A percentile compares a stretch with the other conserved stretches of the same genome.
These are phyloP conservation scores for Aspergillus proliferans DNA, from an alignment of 2,329 filamentous ascomycete species.

Conservation along the genomic window DNA sequence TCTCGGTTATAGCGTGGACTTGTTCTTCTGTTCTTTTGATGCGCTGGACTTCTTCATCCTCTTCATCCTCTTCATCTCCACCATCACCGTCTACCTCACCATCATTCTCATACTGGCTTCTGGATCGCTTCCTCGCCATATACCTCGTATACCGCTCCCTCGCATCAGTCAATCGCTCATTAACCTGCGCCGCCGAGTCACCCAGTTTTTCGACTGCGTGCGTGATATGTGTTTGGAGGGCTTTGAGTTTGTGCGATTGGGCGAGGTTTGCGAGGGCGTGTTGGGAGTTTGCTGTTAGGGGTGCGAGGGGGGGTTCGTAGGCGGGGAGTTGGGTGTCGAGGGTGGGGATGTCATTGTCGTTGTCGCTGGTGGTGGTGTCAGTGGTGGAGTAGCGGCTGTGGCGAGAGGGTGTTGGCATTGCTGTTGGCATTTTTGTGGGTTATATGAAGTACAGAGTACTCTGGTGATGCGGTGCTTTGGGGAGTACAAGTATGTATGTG, in stretches of 20 bases:
- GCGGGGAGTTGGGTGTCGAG: constrained; percentile 24
- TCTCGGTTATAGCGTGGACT: constrained; percentile 47
- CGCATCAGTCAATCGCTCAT: constrained; percentile 46
- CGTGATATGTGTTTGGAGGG: constrained; percentile 45
- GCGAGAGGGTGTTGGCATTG: constrained; percentile 12
- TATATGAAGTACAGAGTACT: not conserved
- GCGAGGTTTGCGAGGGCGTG: constrained; percentile 42
- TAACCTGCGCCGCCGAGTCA: constrained; percentile 47
- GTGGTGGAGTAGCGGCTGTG: constrained; percentile 7
- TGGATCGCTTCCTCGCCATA: constrained; percentile 25
- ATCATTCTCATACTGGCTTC: constrained; percentile 4
- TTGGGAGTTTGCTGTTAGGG: constrained; percentile 45
- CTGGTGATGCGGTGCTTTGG: not conserved
- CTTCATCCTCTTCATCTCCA: constrained; percentile 30
- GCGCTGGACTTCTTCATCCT: constrained; percentile 31
- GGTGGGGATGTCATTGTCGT: constrained; percentile 3
- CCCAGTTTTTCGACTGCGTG: constrained; percentile 44
- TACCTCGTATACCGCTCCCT: constrained; percentile 30
- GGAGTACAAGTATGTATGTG: not conserved
- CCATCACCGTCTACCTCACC: constrained; percentile 22
- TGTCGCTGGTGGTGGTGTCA: constrained; percentile 2
- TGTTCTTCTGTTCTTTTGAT: constrained; percentile 39
- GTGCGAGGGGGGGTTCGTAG: constrained; percentile 50
- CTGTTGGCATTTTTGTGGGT: not conserved
- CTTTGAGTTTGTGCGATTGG: constrained; percentile 34